Evolutionary conservation across 495 filamentous ascomycete species (phyloP), one percentile per base, ranked within the genome.

Genomic region (Aspergillus hancockii): DNA sequence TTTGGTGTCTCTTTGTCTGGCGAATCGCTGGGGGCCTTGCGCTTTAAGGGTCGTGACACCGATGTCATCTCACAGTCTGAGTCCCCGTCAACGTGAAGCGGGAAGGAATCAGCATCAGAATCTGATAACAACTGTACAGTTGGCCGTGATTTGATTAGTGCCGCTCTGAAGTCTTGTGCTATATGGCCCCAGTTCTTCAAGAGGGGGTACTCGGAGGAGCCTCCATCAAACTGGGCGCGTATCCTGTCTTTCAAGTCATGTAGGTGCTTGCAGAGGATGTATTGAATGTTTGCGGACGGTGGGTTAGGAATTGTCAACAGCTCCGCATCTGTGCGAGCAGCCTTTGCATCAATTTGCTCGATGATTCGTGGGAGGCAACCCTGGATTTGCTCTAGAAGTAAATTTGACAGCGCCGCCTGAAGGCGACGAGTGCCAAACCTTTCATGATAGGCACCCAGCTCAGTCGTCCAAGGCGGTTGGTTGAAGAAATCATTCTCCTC

Each of bases 401-500:
- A 68, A 18, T 68, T 56, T 0, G 85, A 88, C 0, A 91, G 67
- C 0, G 80, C 79, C 0, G 73, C 58, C 49, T 83, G 83, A 0
- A 90, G 70, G 3, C 79, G 74, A 1, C 77, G 73, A 0, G 86
- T 85, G 0, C 89, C 89, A 50, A 85, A 87, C 2, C 81, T 79
- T 8, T 82, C 63, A 2, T 71, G 63, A 60, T 83, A 88, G 0
- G 58, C 4, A 0, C 67, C 61, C 19, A 89, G 81, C 0, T 73
- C 67, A 0, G 58, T 66, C 0, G 76, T 68, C 83, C 85, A 90
- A 1, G 80, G 70, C 1, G 61, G 23, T 0, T 75, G 59, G 0
- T 71, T 63, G 52, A 92, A 92, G 64, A 89, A 91, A 0, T 69
- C 57, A 3, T 79, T 73, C 55, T 91, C 89, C 62, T 85, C 82